These are phyloP conservation scores for Cyclospora cayetanensis DNA, from an alignment of 169 alveolate species.

Conservation along the genomic window DNA sequence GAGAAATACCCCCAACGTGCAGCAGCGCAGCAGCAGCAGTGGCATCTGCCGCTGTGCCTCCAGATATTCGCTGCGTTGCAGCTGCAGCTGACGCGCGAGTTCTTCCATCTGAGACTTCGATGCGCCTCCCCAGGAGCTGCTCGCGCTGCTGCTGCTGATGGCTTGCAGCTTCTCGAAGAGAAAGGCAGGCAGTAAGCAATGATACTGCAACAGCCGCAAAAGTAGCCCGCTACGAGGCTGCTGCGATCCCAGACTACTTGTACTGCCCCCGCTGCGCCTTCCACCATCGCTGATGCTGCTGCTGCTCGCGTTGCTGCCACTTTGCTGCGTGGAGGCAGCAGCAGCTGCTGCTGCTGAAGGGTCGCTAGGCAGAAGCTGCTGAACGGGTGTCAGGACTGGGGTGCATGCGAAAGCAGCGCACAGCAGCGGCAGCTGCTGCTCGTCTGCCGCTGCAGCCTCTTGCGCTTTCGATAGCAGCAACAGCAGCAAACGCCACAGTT, in stretches of 20 bases:
- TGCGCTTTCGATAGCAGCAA: constrained; percentile 31
- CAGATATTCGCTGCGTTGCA: constrained; percentile 47
- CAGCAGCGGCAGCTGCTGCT: constrained; percentile 51
- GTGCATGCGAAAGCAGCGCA: constrained; percentile 52
- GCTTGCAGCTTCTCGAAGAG: constrained; percentile 16
- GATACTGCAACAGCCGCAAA: constrained; percentile 33
- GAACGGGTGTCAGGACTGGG: constrained; percentile 28
- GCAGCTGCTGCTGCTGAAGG: constrained; percentile 41
- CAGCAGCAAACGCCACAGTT: constrained; percentile 2
- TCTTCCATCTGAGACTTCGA: constrained; percentile 3
- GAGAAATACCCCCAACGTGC: constrained; percentile 11
- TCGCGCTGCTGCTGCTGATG: background rate
- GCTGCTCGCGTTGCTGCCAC: constrained; percentile 13
- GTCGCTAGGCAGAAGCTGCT: constrained; percentile 48
- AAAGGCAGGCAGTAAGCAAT: constrained; percentile 35
- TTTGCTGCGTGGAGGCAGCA: background rate
- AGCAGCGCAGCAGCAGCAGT: constrained; percentile 27
- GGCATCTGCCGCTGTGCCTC: constrained; percentile 14
- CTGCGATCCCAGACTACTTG: constrained; percentile 36
- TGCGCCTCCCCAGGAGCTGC: constrained; percentile 4
- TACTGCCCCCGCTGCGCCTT: too few species aligned
- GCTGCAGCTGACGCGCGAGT: constrained; percentile 39
- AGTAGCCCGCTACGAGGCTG: background rate
- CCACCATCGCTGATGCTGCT: constrained; percentile 10
- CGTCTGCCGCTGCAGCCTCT: constrained; percentile 50